Evolutionary conservation across 73 alveolate species (phyloP).

Genomic region (Paramecium bursaria): DNA sequence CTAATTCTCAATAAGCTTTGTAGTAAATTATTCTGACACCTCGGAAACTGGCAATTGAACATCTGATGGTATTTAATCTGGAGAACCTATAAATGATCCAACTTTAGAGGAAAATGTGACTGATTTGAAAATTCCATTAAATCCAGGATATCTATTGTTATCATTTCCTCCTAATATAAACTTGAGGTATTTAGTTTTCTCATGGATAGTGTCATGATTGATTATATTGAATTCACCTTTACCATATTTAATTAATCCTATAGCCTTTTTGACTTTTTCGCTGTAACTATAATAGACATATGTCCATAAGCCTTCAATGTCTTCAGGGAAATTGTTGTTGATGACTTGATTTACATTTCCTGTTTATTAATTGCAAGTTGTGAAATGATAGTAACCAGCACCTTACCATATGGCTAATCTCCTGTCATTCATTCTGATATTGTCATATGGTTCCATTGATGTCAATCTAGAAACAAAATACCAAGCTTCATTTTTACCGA

Average conservation of each 20-base stretch:
- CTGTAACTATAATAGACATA: constrained; percentile 18
- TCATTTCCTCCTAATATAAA: constrained; percentile 47
- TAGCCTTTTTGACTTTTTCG: background rate
- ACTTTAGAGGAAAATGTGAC: background rate
- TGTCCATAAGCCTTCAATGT: constrained; percentile 60
- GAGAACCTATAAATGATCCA: too few relatives aligned
- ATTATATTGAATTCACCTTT: background rate
- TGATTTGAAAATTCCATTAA: constrained; percentile 10
- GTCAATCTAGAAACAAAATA: constrained; percentile 39
- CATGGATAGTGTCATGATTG: background rate
- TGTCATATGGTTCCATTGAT: constrained; percentile 12
- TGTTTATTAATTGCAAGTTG: background rate
- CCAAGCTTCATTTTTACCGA: constrained; percentile 41
- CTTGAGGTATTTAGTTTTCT: background rate
- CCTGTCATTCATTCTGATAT: constrained; percentile 44
- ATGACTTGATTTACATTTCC: background rate
- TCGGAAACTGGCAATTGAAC: too few relatives aligned
- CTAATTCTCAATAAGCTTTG: background rate
- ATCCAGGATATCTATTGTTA: constrained; percentile 49
- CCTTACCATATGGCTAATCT: constrained; percentile 56
- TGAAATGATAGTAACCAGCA: constrained; percentile 56
- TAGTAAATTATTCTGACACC: too few relatives aligned
- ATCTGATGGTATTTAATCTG: too few relatives aligned
- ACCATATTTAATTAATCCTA: constrained; percentile 13
- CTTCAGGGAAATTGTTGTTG: constrained; percentile 49